phyloP scores from a whole-genome alignment of 805 yeast species.

The Huiozyma naganishii region DNA sequence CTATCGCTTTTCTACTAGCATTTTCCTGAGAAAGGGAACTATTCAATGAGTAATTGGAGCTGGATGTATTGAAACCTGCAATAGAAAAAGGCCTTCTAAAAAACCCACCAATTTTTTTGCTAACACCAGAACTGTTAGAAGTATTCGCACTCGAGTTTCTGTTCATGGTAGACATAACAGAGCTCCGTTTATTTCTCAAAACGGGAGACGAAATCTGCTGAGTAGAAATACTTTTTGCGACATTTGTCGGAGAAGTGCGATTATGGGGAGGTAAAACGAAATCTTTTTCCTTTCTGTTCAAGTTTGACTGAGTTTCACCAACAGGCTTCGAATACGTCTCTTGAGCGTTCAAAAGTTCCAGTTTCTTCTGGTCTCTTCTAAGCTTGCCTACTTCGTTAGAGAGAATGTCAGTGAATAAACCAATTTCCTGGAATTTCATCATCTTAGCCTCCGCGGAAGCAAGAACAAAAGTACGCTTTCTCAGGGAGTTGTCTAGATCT shows the following conservation, averaged over 20 bases:
- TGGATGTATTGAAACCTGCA: conserved; percentile 29
- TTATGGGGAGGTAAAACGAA: conserved; percentile 4
- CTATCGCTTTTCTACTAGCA: conserved; percentile 28
- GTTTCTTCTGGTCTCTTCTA: conserved; percentile 40
- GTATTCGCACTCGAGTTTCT: conserved; percentile 15
- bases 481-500: conserved; percentile 19
- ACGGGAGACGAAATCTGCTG: conserved; percentile 4
- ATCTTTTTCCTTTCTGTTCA: conserved; percentile 15
- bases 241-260: neutral
- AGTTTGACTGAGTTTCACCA: conserved; percentile 12
- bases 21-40: conserved; percentile 27
- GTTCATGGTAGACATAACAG: conserved; percentile 10
- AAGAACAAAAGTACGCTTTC: conserved; percentile 27
- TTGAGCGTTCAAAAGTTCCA: conserved; percentile 30
- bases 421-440: conserved; percentile 27
- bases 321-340: conserved; percentile 27
- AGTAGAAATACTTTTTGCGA: neutral
- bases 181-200: conserved; percentile 18
- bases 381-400: conserved; percentile 41
- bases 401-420: conserved; percentile 38
- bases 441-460: conserved; percentile 36
- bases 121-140: conserved; percentile 18
- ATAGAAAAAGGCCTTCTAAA: conserved; percentile 56
- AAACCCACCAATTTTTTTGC: conserved; percentile 45
- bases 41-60: conserved; percentile 20